Percentiles rank a stretch among this genome's conserved stretches.
These are phyloP conservation scores for Musa troglodytarum DNA, from an alignment of 176 grass and related monocot species.

Conservation along the genomic window DNA sequence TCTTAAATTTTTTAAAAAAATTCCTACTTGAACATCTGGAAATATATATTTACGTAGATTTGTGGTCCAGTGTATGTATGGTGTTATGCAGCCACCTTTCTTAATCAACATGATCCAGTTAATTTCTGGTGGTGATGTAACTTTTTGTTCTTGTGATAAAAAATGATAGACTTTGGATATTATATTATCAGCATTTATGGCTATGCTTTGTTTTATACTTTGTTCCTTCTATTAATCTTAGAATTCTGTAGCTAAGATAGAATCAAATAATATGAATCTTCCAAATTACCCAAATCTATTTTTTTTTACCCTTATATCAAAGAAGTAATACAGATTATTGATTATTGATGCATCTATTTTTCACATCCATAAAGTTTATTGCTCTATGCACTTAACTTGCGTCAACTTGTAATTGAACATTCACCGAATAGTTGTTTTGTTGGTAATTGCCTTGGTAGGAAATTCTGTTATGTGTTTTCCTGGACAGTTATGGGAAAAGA, in stretches of 20 bases:
- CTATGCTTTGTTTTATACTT: not conserved
- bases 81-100: too few relatives aligned
- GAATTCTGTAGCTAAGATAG: not conserved
- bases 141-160: not conserved
- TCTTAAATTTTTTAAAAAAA: too few relatives aligned
- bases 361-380: not conserved
- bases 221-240: not conserved
- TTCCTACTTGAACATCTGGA: too few relatives aligned
- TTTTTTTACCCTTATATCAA: not conserved
- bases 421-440: not conserved
- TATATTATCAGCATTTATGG: not conserved
- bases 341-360: not conserved
- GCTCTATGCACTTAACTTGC: not conserved
- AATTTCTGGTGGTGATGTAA: not conserved
- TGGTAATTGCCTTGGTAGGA: not conserved
- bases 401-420: not conserved
- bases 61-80: too few relatives aligned
- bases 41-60: too few relatives aligned
- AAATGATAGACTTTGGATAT: not conserved
- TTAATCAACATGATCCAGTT: not conserved
- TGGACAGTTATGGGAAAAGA: too few relatives aligned
- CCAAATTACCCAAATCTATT: not conserved
- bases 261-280: not conserved
- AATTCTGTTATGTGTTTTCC: too few relatives aligned
- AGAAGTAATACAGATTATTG: not conserved